Conservation (phyloP, 306 rosid genomes). For the Castanospermum australe region DNA sequence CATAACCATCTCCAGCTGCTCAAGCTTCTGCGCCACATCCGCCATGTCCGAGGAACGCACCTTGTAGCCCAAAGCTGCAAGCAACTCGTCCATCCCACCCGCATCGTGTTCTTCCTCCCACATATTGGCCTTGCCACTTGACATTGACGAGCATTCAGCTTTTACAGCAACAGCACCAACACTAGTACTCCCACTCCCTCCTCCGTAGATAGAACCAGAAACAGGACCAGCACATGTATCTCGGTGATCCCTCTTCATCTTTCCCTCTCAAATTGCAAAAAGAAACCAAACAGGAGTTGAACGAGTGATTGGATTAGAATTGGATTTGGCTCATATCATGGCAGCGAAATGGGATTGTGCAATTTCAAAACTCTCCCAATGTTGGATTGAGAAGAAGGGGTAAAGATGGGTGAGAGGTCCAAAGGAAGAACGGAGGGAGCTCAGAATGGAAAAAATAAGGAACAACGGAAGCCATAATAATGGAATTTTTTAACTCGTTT, state of each 20-base stretch:
- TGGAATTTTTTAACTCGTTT: slow-evolving; percentile 7
- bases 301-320: slow-evolving; percentile 25
- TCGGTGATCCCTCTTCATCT: slow-evolving; percentile 62
- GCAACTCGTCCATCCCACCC: slow-evolving; percentile 58
- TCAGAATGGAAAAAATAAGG: slow-evolving; percentile 61
- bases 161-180: neutral
- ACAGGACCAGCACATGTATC: neutral
- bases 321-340: neutral
- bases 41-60: slow-evolving; percentile 77
- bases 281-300: slow-evolving; percentile 30
- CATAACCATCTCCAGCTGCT: slow-evolving; percentile 80
- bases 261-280: slow-evolving; percentile 3
- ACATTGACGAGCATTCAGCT: slow-evolving; percentile 39
- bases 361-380: neutral
- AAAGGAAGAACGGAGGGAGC: slow-evolving; percentile 28
- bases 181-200: neutral
- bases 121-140: slow-evolving; percentile 40
- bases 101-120: slow-evolving; percentile 47
- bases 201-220: slow-evolving; percentile 21
- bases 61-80: slow-evolving; percentile 76
- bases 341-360: slow-evolving; percentile 16
- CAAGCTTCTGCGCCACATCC: slow-evolving; percentile 74
- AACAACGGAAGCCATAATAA: slow-evolving; percentile 64
- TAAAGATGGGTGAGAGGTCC: slow-evolving; percentile 33
- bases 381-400: neutral